A percentile compares a stretch with the other conserved stretches of the same genome.
Conservation (phyloP, 2,329 filamentous ascomycete species). For the Fusarium udum region DNA sequence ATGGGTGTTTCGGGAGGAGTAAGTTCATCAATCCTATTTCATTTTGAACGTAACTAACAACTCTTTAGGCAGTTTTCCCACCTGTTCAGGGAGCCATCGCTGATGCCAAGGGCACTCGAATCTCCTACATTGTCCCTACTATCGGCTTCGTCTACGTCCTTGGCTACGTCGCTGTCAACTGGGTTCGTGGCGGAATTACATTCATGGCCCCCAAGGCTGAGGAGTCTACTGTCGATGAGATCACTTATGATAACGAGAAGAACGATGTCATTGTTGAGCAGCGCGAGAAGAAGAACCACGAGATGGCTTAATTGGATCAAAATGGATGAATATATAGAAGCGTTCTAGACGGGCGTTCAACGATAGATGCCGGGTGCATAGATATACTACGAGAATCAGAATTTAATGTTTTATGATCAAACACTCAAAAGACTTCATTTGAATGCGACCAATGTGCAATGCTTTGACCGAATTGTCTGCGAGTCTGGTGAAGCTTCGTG, state of each 20-base stretch:
- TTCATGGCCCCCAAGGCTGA: constrained; percentile 19
- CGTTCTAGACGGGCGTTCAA: neutral
- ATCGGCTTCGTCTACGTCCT: constrained; percentile 41
- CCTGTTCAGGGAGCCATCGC: constrained; percentile 35
- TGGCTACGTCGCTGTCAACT: constrained; percentile 29
- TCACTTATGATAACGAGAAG: constrained; percentile 12
- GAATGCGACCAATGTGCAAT: rapidly evolving
- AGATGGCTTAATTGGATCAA: constrained; percentile 17
- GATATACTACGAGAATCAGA: constrained; percentile 3
- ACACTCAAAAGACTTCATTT: neutral
- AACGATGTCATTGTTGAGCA: constrained; percentile 25
- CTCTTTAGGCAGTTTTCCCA: constrained; percentile 50
- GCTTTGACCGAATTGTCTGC: neutral
- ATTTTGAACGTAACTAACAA: too few species aligned
- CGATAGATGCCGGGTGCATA: constrained; percentile 3
- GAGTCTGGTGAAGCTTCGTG: neutral
- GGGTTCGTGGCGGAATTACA: constrained; percentile 32
- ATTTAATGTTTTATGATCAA: constrained; percentile 24
- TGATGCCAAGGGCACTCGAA: constrained; percentile 36
- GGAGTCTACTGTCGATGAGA: neutral
- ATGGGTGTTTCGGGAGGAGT: constrained; percentile 76
- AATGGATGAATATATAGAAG: neutral
- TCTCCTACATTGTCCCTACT: constrained; percentile 38
- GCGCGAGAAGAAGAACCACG: constrained; percentile 35
- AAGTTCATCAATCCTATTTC: too few species aligned